These are phyloP conservation scores for Magnolia officinalis DNA, from an alignment of 164 flowering plant species.

Conservation along the genomic window DNA sequence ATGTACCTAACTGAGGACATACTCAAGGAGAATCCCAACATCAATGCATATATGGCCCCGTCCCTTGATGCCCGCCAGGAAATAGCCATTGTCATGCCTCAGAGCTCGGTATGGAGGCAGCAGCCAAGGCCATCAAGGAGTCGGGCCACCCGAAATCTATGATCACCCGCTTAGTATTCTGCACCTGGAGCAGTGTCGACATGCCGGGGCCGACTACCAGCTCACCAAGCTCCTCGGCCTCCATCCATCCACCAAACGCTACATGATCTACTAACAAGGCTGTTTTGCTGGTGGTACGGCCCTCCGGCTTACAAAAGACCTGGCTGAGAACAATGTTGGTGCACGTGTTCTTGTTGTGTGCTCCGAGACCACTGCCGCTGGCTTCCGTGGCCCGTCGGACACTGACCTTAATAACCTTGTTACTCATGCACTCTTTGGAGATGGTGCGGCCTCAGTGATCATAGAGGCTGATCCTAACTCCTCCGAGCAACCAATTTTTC, in stretches of 20 bases:
- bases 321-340: conserved; percentile 17
- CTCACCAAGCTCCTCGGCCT: conserved; percentile 19
- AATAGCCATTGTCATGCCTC: conserved; percentile 12
- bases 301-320: conserved; percentile 20
- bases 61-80: conserved; percentile 20
- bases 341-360: conserved; percentile 17
- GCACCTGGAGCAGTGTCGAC: conserved; percentile 19
- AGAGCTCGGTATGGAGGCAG: conserved; percentile 18
- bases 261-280: conserved; percentile 19
- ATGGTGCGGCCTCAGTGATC: conserved; percentile 16
- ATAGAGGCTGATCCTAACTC: conserved; percentile 10
- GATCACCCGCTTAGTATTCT: conserved; percentile 22
- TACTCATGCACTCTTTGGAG: conserved; percentile 16
- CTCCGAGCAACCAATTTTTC: conserved; percentile 8
- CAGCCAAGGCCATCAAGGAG: conserved; percentile 20
- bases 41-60: conserved; percentile 14
- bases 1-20: conserved; percentile 12
- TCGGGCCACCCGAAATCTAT: conserved; percentile 19
- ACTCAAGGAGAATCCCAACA: conserved; percentile 15
- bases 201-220: conserved; percentile 20
- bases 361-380: conserved; percentile 13
- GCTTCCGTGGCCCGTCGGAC: conserved; percentile 10
- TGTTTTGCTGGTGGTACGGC: conserved; percentile 20
- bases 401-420: conserved; percentile 16
- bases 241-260: conserved; percentile 8